These are phyloP conservation scores for Heterobasidion irregulare DNA, from an alignment of 1,284 basidiomycete genomes.

Conservation along the genomic window DNA sequence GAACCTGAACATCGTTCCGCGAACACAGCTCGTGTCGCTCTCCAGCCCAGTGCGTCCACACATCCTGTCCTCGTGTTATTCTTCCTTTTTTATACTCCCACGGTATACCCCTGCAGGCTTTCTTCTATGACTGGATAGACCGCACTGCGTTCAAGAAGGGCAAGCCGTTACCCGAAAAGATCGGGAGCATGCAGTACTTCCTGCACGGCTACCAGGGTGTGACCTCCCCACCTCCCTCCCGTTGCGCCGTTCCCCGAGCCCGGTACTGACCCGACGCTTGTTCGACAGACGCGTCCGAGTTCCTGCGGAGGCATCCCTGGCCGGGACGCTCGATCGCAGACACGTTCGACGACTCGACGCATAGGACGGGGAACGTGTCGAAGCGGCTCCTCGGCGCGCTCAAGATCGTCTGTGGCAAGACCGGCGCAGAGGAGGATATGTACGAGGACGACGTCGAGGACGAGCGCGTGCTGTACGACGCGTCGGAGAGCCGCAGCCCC, in stretches of 20 bases:
- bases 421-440: conserved; percentile 61
- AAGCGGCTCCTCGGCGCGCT: conserved; percentile 61
- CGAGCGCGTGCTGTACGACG: conserved; percentile 55
- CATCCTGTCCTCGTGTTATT: background rate
- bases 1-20: conserved; percentile 74
- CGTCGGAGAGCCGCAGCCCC: conserved; percentile 42
- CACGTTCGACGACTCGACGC: conserved; percentile 76
- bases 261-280: background rate
- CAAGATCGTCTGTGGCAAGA: conserved; percentile 72
- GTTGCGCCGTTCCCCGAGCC: background rate
- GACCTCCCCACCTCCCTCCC: background rate
- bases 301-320: conserved; percentile 81
- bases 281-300: conserved; percentile 72
- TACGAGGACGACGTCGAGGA: conserved; percentile 69
- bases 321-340: conserved; percentile 79
- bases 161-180: conserved; percentile 75
- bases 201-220: conserved; percentile 75
- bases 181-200: conserved; percentile 88
- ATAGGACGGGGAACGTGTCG: conserved; percentile 53
- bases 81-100: conserved; percentile 2
- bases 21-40: conserved; percentile 77
- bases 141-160: conserved; percentile 71
- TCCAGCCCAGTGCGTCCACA: conserved; percentile 56
- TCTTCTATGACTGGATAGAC: conserved; percentile 88
- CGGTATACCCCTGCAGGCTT: conserved; percentile 46